phyloP scores from a whole-genome alignment of 306 rosid genomes.

The Rubus parviflorus region DNA sequence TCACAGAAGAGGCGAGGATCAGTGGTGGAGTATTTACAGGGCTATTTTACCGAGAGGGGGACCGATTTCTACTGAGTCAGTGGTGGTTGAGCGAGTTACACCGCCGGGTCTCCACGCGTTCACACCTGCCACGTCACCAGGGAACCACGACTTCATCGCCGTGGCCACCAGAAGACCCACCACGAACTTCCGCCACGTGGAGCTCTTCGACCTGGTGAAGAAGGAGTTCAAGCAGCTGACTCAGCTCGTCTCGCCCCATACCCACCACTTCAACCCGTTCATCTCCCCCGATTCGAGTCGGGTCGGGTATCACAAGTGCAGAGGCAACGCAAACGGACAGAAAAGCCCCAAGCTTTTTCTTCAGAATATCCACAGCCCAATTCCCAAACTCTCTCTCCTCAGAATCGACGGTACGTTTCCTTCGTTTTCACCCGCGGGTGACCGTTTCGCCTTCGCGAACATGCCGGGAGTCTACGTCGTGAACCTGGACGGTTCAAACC shows the following conservation, averaged over 20 bases:
- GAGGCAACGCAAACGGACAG: conserved; percentile 41
- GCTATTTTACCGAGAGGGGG: conserved; percentile 52
- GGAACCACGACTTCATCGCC: conserved; percentile 68
- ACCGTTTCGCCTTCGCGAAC: conserved; percentile 51
- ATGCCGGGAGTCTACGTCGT: conserved; percentile 65
- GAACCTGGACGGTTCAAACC: conserved; percentile 70
- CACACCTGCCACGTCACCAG: conserved; percentile 79
- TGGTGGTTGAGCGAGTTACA: conserved; percentile 62
- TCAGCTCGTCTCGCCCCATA: conserved; percentile 45
- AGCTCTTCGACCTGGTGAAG: conserved; percentile 49
- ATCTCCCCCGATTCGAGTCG: conserved; percentile 58
- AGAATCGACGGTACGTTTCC: conserved; percentile 70
- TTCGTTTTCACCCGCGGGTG: conserved; percentile 68
- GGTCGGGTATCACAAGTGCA: conserved; percentile 85
- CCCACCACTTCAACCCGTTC: conserved; percentile 88
- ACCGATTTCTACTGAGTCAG: conserved; percentile 39
- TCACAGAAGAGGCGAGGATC: conserved; percentile 68
- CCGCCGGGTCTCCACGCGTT: conserved; percentile 84
- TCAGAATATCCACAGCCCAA: conserved; percentile 58
- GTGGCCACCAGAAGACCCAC: conserved; percentile 72
- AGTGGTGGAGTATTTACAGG: conserved; percentile 83
- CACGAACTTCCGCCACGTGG: conserved; percentile 70
- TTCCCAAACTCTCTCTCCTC: conserved; percentile 54
- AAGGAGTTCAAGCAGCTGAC: conserved; percentile 72
- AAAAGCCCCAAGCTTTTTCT: conserved; percentile 36